phyloP scores from a whole-genome alignment of 75 land plant species.

The Cryptomeria japonica region DNA sequence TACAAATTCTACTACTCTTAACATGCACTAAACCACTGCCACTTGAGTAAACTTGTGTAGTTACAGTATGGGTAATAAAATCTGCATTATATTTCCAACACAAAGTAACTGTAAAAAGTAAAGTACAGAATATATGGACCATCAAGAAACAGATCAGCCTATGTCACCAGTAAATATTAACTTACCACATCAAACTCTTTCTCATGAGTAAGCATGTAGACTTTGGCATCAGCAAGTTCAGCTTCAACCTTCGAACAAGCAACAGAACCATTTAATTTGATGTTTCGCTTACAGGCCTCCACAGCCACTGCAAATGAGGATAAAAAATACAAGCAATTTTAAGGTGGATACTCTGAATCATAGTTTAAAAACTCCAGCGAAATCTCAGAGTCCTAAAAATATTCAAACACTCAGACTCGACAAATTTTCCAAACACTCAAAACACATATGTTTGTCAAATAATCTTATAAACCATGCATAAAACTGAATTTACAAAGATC shows the following conservation, averaged over 20 bases:
- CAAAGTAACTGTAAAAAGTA: too few relatives aligned
- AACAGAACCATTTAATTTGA: slow-evolving; percentile 91
- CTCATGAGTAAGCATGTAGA: slow-evolving; percentile 93
- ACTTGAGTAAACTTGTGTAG: not conserved
- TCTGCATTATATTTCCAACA: not conserved
- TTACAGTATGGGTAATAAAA: not conserved
- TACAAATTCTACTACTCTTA: too few relatives aligned
- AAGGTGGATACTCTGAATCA: not conserved
- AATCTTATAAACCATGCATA: too few relatives aligned
- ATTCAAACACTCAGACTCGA: too few relatives aligned
- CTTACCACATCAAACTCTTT: slow-evolving; percentile 96
- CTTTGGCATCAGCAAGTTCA: slow-evolving; percentile 84
- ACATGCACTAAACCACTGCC: not conserved
- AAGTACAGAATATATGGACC: not conserved
- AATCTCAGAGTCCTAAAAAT: too few relatives aligned
- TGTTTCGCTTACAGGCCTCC: slow-evolving; percentile 90
- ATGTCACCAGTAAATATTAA: not conserved
- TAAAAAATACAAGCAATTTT: not conserved
- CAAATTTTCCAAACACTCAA: too few relatives aligned
- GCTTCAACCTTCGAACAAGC: slow-evolving; percentile 88
- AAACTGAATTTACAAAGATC: too few relatives aligned
- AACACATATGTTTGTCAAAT: too few relatives aligned
- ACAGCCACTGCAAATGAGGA: slow-evolving; percentile 61
- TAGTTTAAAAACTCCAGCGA: too few relatives aligned
- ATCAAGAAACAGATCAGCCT: not conserved